Conservation (phyloP, 208 protist genomes). For the Polymyxa betae region DNA sequence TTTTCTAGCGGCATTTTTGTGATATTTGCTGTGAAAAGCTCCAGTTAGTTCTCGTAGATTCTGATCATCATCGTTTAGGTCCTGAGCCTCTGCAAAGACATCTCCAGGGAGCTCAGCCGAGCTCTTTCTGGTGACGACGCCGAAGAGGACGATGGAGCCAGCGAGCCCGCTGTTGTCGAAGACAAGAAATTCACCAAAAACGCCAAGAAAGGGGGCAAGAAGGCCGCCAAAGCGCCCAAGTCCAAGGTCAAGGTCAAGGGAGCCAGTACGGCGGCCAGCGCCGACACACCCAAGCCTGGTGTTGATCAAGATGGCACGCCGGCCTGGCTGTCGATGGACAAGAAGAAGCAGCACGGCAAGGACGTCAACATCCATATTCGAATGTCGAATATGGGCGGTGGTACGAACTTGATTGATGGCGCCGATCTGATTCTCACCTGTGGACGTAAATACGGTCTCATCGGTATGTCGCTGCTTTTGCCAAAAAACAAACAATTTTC, state of each 20-base stretch:
- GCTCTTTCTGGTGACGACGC: background rate
- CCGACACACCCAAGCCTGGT: background rate
- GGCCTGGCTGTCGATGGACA: slow-evolving; percentile 7
- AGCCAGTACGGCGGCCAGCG: background rate
- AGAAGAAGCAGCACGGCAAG: slow-evolving; percentile 28
- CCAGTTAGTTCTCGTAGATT: too few species aligned
- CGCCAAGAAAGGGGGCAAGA: slow-evolving; percentile 40
- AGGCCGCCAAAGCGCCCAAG: background rate
- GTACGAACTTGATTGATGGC: slow-evolving; percentile 29
- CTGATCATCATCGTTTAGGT: too few species aligned
- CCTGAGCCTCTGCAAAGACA: slow-evolving; percentile 12
- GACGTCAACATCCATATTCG: slow-evolving; percentile 45
- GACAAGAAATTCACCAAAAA: slow-evolving; percentile 37
- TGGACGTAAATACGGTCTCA: slow-evolving; percentile 29
- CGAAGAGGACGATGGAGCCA: background rate
- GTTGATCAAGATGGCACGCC: background rate
- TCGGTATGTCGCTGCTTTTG: too few species aligned
- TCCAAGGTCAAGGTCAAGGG: slow-evolving; percentile 39
- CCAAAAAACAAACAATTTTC: too few species aligned
- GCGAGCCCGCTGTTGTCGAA: background rate
- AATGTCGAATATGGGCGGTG: slow-evolving; percentile 48
- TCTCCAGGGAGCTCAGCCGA: slow-evolving; percentile 14
- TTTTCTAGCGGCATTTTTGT: too few species aligned
- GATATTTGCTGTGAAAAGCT: too few species aligned
- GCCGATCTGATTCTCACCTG: slow-evolving; percentile 39